Evolutionary conservation across 163 green algal species (phyloP).

Genomic region (Prototheca cutis): DNA sequence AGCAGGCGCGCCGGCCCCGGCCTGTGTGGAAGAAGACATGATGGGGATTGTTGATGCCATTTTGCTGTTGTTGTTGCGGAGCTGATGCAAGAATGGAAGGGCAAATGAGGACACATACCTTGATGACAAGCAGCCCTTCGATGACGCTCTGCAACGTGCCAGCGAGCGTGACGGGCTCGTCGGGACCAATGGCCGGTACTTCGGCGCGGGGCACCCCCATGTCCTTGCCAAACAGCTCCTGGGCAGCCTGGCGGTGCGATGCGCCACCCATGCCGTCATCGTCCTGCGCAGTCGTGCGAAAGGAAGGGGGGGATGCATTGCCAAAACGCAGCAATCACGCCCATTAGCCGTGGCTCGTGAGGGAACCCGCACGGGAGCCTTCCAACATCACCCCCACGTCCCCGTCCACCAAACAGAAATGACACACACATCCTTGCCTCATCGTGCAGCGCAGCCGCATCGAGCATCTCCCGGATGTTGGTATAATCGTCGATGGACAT

Average conservation of each 20-base stretch:
- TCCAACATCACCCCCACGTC: no score
- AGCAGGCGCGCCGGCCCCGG: slow-evolving; percentile 32
- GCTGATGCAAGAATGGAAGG: neutral
- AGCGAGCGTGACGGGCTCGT: slow-evolving; percentile 23
- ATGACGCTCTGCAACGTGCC: slow-evolving; percentile 38
- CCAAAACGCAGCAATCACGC: no score
- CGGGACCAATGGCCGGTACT: slow-evolving; percentile 11
- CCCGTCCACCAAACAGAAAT: no score
- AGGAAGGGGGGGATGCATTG: no score
- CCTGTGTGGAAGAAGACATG: no score
- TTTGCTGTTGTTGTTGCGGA: slow-evolving; percentile 9
- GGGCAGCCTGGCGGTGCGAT: neutral
- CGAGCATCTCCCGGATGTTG: slow-evolving; percentile 3
- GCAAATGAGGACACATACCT: slow-evolving; percentile 12
- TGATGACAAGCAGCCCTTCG: slow-evolving; percentile 61
- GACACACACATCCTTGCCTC: no score
- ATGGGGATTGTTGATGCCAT: no score
- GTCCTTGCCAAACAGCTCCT: neutral
- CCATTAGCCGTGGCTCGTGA: no score
- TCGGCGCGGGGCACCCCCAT: neutral
- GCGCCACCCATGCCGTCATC: no score
- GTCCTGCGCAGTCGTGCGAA: no score
- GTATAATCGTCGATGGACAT: neutral
- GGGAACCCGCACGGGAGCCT: no score
- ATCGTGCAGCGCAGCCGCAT: neutral